Evolutionary conservation across 108 stramenopile species (phyloP), one percentile per base, ranked within the genome.

Genomic region (Nitzschia inconspicua): DNA sequence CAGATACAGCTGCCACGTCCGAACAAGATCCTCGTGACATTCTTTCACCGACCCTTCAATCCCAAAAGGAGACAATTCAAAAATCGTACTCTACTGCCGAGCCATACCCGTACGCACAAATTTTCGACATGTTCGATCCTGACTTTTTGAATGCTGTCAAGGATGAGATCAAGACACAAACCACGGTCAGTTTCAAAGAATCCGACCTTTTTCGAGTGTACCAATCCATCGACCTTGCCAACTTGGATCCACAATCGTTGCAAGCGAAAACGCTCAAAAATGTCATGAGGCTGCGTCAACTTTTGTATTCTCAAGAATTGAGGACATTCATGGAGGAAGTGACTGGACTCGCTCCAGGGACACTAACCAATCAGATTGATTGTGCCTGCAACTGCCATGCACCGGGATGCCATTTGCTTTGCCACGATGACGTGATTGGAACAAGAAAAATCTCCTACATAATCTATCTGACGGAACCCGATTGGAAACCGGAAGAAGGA

Each of bases 401-500:
- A 1, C 82, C 81, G 32, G 93, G 95, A 0, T 96, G 97, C 68
- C 97, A 98, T 70, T 75, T 98, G 44, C 75, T 98, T 1, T 97
- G 96, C 69, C 97, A 98, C 67, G 97, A 98, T 56, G 97, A 98
- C 70, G 96, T 97, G 32, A 98, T 98, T 65, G 94, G 94, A 0
- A 96, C 91, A 0, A 61, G 97, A 25, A 80, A 89, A 54, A 75
- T 98, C 10, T 90, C 89, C 3, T 98, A 87, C 65, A 96, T 98
- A 32, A 77, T 98, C 2, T 98, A 98, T 51, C 76, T 98, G 57
- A 94, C 95, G 6, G 89, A 85, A 44, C 68, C 66, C n/a, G 85
- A 76, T 55, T 86, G 83, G 79, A 85, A 77, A 64, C 78, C 73
- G 23, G 78, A 75, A 42, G 96, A 98, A 56, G 97, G 97, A 11